These are phyloP conservation scores for Cytospora piceae DNA, from an alignment of 2,329 filamentous ascomycete genomes.

Conservation along the genomic window DNA sequence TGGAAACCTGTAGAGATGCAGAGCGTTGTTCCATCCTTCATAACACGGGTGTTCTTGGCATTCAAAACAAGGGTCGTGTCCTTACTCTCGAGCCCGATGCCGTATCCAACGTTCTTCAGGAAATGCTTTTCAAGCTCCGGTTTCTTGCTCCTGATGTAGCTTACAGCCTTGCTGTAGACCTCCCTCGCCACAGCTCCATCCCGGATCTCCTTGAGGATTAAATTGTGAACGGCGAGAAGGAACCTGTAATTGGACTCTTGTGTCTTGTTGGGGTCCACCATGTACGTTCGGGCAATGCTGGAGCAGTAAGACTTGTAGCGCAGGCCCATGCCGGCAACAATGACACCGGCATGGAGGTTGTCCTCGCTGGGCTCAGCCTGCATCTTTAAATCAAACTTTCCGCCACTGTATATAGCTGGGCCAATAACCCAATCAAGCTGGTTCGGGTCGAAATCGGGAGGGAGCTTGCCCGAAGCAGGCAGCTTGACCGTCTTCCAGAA, in stretches of 20 bases:
- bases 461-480: conserved; percentile 73
- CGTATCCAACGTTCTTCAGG: conserved; percentile 86
- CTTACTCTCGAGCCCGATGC: conserved; percentile 89
- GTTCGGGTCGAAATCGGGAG: conserved; percentile 80
- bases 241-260: conserved; percentile 96
- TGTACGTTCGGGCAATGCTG: conserved; percentile 87
- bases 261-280: conserved; percentile 95
- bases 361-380: conserved; percentile 79
- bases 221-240: conserved; percentile 79
- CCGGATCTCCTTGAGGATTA: conserved; percentile 87
- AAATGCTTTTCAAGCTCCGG: conserved; percentile 96
- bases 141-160: conserved; percentile 83
- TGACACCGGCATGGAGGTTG: conserved; percentile 85
- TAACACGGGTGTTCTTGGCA: conserved; percentile 77
- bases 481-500: conserved; percentile 85
- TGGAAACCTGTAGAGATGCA: conserved; percentile 87
- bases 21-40: conserved; percentile 98
- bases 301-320: conserved; percentile 97
- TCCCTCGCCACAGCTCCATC: conserved; percentile 88
- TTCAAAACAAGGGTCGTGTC: conserved; percentile 84
- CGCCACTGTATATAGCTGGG: conserved; percentile 91
- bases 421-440: conserved; percentile 95
- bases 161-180: conserved; percentile 85
- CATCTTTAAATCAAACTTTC: conserved; percentile 89
- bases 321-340: conserved; percentile 87